Conservation (phyloP, 1,139 yeast species). For the Dujonia santamariae region DNA sequence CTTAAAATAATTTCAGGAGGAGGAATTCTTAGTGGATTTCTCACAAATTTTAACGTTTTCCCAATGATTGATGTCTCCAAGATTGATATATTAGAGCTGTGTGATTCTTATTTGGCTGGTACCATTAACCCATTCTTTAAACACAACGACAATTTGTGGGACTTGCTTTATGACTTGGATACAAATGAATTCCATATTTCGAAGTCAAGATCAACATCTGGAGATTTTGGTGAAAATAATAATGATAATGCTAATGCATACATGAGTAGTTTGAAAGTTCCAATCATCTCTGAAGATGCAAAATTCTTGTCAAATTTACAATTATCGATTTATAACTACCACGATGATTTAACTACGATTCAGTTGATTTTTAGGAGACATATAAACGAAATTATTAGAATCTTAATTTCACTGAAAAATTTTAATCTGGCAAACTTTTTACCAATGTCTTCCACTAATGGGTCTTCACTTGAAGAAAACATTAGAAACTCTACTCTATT, state of each 20-base stretch:
- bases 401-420: slow-evolving; percentile 39
- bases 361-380: slow-evolving; percentile 48
- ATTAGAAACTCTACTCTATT: slow-evolving; percentile 23
- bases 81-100: slow-evolving; percentile 51
- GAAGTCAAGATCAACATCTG: slow-evolving; percentile 12
- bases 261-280: slow-evolving; percentile 19
- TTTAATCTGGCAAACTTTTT: slow-evolving; percentile 16
- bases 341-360: slow-evolving; percentile 48
- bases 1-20: slow-evolving; percentile 58
- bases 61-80: slow-evolving; percentile 64
- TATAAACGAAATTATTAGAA: slow-evolving; percentile 43
- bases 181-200: slow-evolving; percentile 40
- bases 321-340: slow-evolving; percentile 41
- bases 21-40: slow-evolving; percentile 52
- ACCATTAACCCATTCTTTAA: slow-evolving; percentile 68
- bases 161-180: slow-evolving; percentile 57
- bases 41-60: slow-evolving; percentile 47
- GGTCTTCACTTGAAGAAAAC: slow-evolving; percentile 7
- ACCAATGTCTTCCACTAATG: slow-evolving; percentile 7
- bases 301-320: slow-evolving; percentile 44
- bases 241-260: slow-evolving; percentile 8
- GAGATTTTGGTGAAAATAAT: slow-evolving; percentile 14
- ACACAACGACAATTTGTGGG: slow-evolving; percentile 56
- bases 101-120: slow-evolving; percentile 60
- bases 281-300: slow-evolving; percentile 48